phyloP scores from a whole-genome alignment of 179 eudicot species.

The Silene coronaria region DNA sequence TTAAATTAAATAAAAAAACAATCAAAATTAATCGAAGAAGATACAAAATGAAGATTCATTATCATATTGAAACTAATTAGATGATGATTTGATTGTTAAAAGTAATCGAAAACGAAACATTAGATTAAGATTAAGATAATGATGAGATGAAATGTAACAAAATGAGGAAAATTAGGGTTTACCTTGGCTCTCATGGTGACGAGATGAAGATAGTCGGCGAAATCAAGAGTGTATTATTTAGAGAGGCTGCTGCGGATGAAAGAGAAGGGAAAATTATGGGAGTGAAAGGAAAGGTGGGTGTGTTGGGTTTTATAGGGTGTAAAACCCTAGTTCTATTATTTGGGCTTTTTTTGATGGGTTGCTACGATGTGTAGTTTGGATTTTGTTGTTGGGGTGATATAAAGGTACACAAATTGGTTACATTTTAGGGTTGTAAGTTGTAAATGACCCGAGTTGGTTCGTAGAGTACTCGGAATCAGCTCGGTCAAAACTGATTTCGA shows the following conservation, averaged over 20 bases:
- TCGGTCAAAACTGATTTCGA: no score
- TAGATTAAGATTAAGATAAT: not conserved
- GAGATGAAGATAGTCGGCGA: not conserved
- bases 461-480: no score
- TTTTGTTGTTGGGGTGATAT: not conserved
- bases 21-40: no score
- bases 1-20: no score
- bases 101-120: not conserved
- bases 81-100: not conserved
- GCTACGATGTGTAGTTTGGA: not conserved
- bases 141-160: not conserved
- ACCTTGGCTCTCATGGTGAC: constrained; percentile 39
- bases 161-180: not conserved
- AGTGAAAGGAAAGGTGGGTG: not conserved
- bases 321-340: not conserved
- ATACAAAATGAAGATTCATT: no score
- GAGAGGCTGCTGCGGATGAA: not conserved
- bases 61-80: not conserved
- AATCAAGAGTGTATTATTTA: constrained; percentile 15
- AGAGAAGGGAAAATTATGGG: not conserved
- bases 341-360: not conserved
- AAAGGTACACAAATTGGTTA: no score
- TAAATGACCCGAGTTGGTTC: no score
- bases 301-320: not conserved
- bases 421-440: no score